Conservation (phyloP, 768 basidiomycete species). For the Boletus vermiculosoides region DNA sequence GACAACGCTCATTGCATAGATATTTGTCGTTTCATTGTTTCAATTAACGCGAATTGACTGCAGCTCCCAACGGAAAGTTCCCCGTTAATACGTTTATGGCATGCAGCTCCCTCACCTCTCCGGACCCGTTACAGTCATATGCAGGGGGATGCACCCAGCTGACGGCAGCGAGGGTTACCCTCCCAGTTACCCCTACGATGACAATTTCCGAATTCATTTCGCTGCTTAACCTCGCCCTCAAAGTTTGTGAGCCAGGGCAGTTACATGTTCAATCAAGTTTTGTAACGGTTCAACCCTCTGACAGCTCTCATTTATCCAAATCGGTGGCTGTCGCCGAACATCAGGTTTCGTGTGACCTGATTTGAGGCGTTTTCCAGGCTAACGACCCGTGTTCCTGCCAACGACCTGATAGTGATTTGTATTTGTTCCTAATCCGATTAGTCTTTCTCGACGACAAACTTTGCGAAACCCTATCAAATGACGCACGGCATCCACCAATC, state of each 20-base stretch:
- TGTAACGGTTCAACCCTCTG: slow-evolving; percentile 26
- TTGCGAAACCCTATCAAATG: slow-evolving; percentile 38
- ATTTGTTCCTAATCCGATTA: slow-evolving; percentile 32
- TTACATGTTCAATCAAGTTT: slow-evolving; percentile 25
- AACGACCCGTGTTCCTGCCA: slow-evolving; percentile 15
- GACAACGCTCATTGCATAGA: slow-evolving; percentile 11
- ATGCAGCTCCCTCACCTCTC: slow-evolving; percentile 17
- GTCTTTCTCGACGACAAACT: slow-evolving; percentile 37
- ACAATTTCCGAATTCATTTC: slow-evolving; percentile 23
- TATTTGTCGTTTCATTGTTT: slow-evolving; percentile 12
- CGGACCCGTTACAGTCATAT: slow-evolving; percentile 36
- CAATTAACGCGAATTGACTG: slow-evolving; percentile 9
- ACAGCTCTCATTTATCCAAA: slow-evolving; percentile 34
- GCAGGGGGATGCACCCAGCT: slow-evolving; percentile 25
- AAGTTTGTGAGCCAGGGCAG: slow-evolving; percentile 27
- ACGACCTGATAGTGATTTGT: slow-evolving; percentile 16
- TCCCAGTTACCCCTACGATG: slow-evolving; percentile 12
- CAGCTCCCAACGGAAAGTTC: slow-evolving; percentile 18
- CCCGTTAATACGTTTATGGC: slow-evolving; percentile 34
- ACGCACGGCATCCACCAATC: slow-evolving; percentile 28
- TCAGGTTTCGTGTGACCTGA: slow-evolving; percentile 26
- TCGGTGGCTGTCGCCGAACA: slow-evolving; percentile 19
- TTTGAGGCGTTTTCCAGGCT: slow-evolving; percentile 18
- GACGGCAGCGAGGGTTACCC: slow-evolving; percentile 26
- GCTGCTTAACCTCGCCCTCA: slow-evolving; percentile 19